These are phyloP conservation scores for Thielaviopsis musarum DNA, from an alignment of 2,329 filamentous ascomycete genomes.

Conservation along the genomic window DNA sequence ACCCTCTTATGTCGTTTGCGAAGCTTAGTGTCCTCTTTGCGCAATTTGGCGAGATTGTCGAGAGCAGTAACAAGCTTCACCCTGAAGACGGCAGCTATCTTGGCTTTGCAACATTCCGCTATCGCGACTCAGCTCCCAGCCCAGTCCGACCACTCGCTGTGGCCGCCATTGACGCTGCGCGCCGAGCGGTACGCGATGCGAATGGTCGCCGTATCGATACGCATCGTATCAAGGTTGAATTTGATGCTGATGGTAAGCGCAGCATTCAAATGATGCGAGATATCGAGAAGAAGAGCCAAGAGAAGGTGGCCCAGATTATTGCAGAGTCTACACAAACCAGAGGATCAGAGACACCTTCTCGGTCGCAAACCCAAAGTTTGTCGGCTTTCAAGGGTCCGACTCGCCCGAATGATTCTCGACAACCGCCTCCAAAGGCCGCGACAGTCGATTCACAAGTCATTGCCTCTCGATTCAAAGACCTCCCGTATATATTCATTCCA, in stretches of 20 bases:
- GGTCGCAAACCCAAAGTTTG: conserved; percentile 23
- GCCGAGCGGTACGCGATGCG: conserved; percentile 59
- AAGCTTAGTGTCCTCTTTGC: conserved; percentile 63
- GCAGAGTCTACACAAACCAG: conserved; percentile 14
- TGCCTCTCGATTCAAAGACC: conserved; percentile 50
- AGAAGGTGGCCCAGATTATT: conserved; percentile 23
- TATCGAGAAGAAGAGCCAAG: conserved; percentile 50
- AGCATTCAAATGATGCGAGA: conserved; percentile 65
- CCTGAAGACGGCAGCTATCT: conserved; percentile 87
- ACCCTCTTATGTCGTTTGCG: conserved; percentile 67
- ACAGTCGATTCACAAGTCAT: conserved; percentile 51
- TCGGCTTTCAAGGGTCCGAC: conserved; percentile 69
- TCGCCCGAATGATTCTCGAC: conserved; percentile 43
- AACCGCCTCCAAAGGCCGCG: conserved; percentile 42
- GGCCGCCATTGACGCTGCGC: conserved; percentile 64
- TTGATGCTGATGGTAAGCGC: conserved; percentile 74
- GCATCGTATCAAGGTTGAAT: conserved; percentile 62
- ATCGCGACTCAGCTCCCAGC: conserved; percentile 48
- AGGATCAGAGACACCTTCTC: conserved; percentile 14
- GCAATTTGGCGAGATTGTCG: conserved; percentile 71
- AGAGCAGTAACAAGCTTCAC: conserved; percentile 87
- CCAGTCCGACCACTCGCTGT: conserved; percentile 35
- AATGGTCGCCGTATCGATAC: conserved; percentile 68
- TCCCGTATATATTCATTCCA: conserved; percentile 85
- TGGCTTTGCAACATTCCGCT: conserved; percentile 82